Evolutionary conservation across 371 early-diverging fungal species (phyloP), one percentile per base, ranked within the genome.

Genomic region (Massospora cicadina): DNA sequence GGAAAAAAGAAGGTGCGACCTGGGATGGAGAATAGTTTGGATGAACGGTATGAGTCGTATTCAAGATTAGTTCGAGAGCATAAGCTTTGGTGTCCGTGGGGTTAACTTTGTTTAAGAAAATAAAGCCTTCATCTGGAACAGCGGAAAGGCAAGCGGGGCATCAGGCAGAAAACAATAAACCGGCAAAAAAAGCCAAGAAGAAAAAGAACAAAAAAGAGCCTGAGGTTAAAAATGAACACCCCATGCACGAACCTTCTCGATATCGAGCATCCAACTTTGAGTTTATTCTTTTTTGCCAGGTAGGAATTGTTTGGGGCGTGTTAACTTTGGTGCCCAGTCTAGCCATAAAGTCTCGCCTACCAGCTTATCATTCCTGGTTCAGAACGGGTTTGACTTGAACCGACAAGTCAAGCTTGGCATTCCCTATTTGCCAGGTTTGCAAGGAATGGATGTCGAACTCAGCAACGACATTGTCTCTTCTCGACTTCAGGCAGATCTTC

Each of bases 1-100:
- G 10, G 43, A 17, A n/a, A n/a, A 23, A 67, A 31, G 59, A n/a
- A 10, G n/a, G 17, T 10, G 10, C 61, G 21, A 17, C 27, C 24
- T 64, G 53, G 31, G 25, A 54, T 31, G 32, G 29, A 71, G 53
- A 31, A 78, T 21, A 28, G 84, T 67, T 78, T 93, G 68, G 80
- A 82, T 53, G 83, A 86, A 3, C 80, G 89, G 27, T 95, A 92
- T 73, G 69, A 71, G 2, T 83, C 79, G 31, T 72, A 91, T 68
- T 71, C 79, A 13, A 72, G 78, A 17, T 71, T 88, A 0, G 89
- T 84, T 2, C 77, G 72, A 61, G 72, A 76, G n/a, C n/a, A 1
- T 84, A 89, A 68, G 83, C 91, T 1, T 70, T 96, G 31, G 78
- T 90, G 0, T 83, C 92, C 1, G 71, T 94, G 66, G 96, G 95